These are phyloP conservation scores for Coprinopsis marcescibilis DNA, from an alignment of 768 basidiomycete species.

Conservation along the genomic window DNA sequence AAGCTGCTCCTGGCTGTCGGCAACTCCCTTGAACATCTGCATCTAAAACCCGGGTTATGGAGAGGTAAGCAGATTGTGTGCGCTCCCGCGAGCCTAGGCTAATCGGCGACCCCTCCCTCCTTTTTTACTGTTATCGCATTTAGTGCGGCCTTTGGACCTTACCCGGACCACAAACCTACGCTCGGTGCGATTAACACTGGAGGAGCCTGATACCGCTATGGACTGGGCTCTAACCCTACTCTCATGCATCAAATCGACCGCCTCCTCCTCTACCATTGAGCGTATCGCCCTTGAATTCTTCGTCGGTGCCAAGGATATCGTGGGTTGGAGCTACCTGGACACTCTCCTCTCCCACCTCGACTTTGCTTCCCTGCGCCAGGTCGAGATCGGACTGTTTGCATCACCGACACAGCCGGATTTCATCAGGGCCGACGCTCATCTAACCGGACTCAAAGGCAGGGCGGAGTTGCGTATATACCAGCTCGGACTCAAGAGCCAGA, in stretches of 20 bases:
- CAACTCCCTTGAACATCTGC: conserved; percentile 33
- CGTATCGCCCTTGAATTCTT: conserved; percentile 35
- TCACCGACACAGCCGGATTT: conserved; percentile 28
- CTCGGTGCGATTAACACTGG: conserved; percentile 36
- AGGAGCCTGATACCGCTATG: conserved; percentile 31
- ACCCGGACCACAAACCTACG: conserved; percentile 29
- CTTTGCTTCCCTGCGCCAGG: conserved; percentile 23
- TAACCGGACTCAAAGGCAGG: conserved; percentile 22
- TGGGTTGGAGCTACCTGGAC: conserved; percentile 30
- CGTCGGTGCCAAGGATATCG: conserved; percentile 30
- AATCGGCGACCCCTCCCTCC: conserved; percentile 1
- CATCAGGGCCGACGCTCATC: conserved; percentile 24
- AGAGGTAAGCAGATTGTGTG: conserved; percentile 25
- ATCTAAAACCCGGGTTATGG: conserved; percentile 39
- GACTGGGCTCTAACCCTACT: conserved; percentile 32
- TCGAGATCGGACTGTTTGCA: conserved; percentile 39
- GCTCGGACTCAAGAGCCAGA: conserved; percentile 35
- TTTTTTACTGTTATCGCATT: conserved; percentile 1
- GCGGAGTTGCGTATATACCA: conserved; percentile 33
- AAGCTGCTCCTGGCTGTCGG: conserved; percentile 31
- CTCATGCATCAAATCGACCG: conserved; percentile 17
- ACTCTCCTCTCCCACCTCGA: conserved; percentile 27
- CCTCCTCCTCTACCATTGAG: background rate
- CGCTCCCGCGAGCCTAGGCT: conserved; percentile 11
- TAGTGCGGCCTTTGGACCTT: conserved; percentile 34